Evolutionary conservation across 225 moss, liverwort and hornwort species (phyloP), one percentile per base, ranked within the genome.

Genomic region (Neckera pumila): DNA sequence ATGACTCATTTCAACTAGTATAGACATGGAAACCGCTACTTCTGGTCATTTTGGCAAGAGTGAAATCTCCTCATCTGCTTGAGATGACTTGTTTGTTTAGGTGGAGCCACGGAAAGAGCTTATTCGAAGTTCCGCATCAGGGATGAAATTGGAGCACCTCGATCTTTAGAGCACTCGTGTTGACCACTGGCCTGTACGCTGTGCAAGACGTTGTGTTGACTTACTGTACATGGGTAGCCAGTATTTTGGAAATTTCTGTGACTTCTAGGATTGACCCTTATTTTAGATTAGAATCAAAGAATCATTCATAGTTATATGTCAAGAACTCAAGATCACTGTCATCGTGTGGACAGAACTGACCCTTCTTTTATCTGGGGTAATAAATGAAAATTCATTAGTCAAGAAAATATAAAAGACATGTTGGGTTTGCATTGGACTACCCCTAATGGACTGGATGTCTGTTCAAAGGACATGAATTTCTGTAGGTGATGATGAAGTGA

Each of bases 21-120:
- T 14, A 57, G 33, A 31, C 40, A 17, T 45, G 76, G 64, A 86
- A 40, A 30, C 40, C 16, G 31, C 63, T 38, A 3, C 31, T 53
- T 53, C 30, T 63, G 63, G 22, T 26, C 63, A n/a, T 76, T 51
- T 31, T 38, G 28, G 85, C 31, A 51, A 76, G 74, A 51, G 56
- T 72, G 36, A 30, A 78, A 21, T 59, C 78, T 66, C 64, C 71
- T 84, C 18, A 61, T 42, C 54, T 71, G 15, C 73, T 79, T 63
- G 75, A 87, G 70, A 56, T 75, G 87, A 33, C 70, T 62, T 89
- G 81, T 71, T 63, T 78, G 70, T 86, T 47, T 51, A 96, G 95
- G 97, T 97, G 92, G 96, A 96, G 89, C 96, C 97, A 31, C 92
- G 97, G 27, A 97, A 95, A 89, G 96, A 97, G 89, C 94, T 95